phyloP scores from a whole-genome alignment of 2,329 filamentous ascomycete genomes.

The Diplodia scrobiculata region DNA sequence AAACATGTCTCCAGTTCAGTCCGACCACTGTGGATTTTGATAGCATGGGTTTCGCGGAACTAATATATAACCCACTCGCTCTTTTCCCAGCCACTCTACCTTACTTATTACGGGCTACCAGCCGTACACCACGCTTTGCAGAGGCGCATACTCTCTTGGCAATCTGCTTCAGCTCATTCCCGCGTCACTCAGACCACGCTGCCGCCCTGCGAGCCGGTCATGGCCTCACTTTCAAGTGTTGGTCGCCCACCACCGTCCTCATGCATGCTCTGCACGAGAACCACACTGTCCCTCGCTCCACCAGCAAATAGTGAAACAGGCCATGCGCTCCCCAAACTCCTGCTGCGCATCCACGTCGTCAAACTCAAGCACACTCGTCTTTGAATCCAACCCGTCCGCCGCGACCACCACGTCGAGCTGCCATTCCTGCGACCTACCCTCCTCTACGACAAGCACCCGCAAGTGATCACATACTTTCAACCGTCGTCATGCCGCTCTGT shows the following conservation, averaged over 20 bases:
- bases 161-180: background rate
- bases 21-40: background rate
- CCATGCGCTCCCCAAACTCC: conserved; percentile 37
- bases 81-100: background rate
- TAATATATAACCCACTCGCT: background rate
- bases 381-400: conserved; percentile 40
- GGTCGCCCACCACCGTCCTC: background rate
- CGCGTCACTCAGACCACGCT: background rate
- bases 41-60: background rate
- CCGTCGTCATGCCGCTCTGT: no score
- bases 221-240: background rate
- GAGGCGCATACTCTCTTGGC: background rate
- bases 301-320: conserved; percentile 40
- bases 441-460: background rate
- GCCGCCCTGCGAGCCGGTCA: background rate
- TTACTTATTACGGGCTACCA: background rate
- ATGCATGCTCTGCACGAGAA: background rate
- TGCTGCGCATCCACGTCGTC: conserved; percentile 34
- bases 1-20: background rate
- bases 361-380: conserved; percentile 37
- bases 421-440: conserved; percentile 6
- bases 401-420: conserved; percentile 39
- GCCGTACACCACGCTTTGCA: background rate
- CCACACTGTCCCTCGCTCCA: background rate
- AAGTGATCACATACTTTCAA: no score